Percentiles rank a stretch among this genome's conserved stretches.
These are phyloP conservation scores for Dryas drummondii DNA, from an alignment of 306 rosid genomes.

Conservation along the genomic window DNA sequence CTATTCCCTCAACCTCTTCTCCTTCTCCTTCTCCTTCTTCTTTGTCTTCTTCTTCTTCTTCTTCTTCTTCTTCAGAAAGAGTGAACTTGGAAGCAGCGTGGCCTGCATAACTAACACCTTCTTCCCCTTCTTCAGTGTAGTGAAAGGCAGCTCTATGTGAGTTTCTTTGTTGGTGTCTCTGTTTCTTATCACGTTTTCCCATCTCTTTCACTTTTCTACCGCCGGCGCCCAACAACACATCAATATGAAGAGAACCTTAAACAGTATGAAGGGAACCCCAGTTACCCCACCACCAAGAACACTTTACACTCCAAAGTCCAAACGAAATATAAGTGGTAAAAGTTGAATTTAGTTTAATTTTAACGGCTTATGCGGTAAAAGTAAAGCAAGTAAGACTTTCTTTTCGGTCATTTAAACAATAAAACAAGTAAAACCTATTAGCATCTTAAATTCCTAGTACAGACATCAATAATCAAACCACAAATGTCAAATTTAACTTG, in stretches of 20 bases:
- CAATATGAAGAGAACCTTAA: not conserved
- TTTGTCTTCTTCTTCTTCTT: not conserved
- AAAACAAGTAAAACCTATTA: too few relatives aligned
- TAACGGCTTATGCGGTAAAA: too few relatives aligned
- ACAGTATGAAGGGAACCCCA: too few relatives aligned
- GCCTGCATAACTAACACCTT: constrained; percentile 20
- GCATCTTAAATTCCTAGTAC: too few relatives aligned
- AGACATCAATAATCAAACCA: too few relatives aligned
- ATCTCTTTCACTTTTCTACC: constrained; percentile 20
- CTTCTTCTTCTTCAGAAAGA: constrained; percentile 30
- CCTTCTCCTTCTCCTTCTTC: not conserved
- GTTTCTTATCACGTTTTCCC: constrained; percentile 53
- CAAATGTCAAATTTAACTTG: too few relatives aligned
- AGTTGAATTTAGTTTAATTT: too few relatives aligned
- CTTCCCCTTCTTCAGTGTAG: constrained; percentile 43
- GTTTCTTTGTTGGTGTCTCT: constrained; percentile 31
- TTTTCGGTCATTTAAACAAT: too few relatives aligned
- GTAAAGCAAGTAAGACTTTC: too few relatives aligned
- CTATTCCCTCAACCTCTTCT: constrained; percentile 24
- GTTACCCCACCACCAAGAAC: too few relatives aligned
- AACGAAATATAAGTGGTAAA: too few relatives aligned
- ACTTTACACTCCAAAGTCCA: too few relatives aligned
- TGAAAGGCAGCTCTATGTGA: constrained; percentile 39
- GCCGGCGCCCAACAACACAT: constrained; percentile 4
- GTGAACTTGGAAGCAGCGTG: constrained; percentile 31